These are phyloP conservation scores for Stemphylium vesicarium DNA, from an alignment of 2,329 filamentous ascomycete genomes.

Conservation along the genomic window DNA sequence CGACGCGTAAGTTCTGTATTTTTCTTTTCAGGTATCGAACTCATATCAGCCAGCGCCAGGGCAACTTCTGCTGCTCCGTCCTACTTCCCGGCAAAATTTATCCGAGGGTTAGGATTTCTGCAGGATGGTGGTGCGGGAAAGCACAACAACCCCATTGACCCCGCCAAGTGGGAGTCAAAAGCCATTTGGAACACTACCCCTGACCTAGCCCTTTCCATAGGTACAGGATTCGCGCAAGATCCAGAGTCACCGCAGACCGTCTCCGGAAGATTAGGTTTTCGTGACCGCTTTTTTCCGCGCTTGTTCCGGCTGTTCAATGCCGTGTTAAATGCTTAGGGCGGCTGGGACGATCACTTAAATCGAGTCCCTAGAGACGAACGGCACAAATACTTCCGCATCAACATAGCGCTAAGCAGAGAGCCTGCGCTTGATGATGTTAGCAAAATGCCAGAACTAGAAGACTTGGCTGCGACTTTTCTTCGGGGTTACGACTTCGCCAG, in stretches of 20 bases:
- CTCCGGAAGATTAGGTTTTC: slow-evolving; percentile 12
- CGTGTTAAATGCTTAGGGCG: slow-evolving; percentile 14
- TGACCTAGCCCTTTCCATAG: slow-evolving; percentile 18
- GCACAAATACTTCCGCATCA: slow-evolving; percentile 20
- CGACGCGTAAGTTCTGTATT: slow-evolving; percentile 13
- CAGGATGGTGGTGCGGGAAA: slow-evolving; percentile 17
- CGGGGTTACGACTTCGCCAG: slow-evolving; percentile 13
- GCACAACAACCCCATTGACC: slow-evolving; percentile 18
- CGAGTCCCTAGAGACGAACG: slow-evolving; percentile 2
- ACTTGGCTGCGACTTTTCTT: slow-evolving; percentile 11
- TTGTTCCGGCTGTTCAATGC: slow-evolving; percentile 19
- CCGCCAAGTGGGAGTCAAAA: slow-evolving; percentile 16
- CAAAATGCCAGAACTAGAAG: slow-evolving; percentile 17
- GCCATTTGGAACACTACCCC: slow-evolving; percentile 15
- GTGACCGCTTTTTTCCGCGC: slow-evolving; percentile 14
- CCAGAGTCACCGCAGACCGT: background rate
- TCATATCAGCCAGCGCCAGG: slow-evolving; percentile 10
- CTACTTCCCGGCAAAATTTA: slow-evolving; percentile 25
- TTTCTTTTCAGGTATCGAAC: background rate
- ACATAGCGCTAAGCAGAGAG: slow-evolving; percentile 15
- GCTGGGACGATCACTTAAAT: slow-evolving; percentile 20
- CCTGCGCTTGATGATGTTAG: slow-evolving; percentile 11
- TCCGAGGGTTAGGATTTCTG: slow-evolving; percentile 14
- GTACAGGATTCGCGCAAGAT: slow-evolving; percentile 14
- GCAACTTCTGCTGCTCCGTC: slow-evolving; percentile 18